Base-by-base conservation (phyloP, 2,329 filamentous ascomycete genomes). In the Amphichorda felina region DNA sequence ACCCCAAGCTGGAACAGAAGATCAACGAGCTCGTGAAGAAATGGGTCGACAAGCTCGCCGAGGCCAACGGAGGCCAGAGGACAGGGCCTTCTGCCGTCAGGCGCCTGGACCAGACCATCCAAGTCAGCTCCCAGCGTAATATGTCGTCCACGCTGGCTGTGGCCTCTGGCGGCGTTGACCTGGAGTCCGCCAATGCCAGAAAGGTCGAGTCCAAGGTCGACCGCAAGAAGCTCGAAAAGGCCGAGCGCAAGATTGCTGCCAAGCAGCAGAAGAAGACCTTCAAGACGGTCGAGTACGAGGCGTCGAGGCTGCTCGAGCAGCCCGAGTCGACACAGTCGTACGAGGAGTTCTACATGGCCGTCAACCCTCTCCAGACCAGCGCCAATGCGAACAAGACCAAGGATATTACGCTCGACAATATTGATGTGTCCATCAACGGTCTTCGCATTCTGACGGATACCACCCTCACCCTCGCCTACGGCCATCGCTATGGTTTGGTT, bases 321-420 rank as follows among this genome's bases (percentile, higher is more conserved):
- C 72, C 85, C 4, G 82, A 89, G 49, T 75, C 80, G 49, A 68
- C 88, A 10, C 81, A 94, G 68, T 93, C 86, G 28, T 98, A 98
- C 56, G 91, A 98, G 61, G 91, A 98, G 57, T 96, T 98, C 64
- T 98, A 94, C 73, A 96, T 98, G 91, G 82, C 86, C 36, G 91
- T 98, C 66, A 98, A 98, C 59, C 91, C 91, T 41, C 72, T 98
- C 43, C 89, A 96, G 55, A 52, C 96, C 41, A 89, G 87, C 37
- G 59, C 73, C 38, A 72, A 79, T 22, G 64, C 82, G 40, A 74
- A 76, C 46, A 98, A 96, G 78, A 94, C 88, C 60, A 98, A 98
- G 70, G 91, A 98, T 55, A 88, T 98, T 70, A 98, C 96, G 66
- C 68, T 98, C 46, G 91, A 98, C 60, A 87, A 84, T 49, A 86